Percentiles rank a stretch among this genome's conserved stretches.
Evolutionary conservation across 75 land plant species (phyloP).

Genomic region (Adiantum capillusveneris): DNA sequence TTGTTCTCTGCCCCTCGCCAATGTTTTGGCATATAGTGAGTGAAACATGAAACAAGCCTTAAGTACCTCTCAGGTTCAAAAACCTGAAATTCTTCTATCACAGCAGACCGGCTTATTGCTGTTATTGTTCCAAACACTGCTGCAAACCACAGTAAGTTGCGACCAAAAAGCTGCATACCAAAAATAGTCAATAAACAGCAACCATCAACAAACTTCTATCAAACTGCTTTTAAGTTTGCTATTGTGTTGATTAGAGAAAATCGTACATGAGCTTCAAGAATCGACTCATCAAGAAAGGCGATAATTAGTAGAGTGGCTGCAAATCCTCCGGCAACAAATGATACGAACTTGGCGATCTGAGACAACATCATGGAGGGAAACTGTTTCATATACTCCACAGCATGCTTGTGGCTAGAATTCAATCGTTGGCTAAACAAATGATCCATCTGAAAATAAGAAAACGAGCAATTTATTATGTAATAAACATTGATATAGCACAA

Average conservation of each 20-base stretch:
- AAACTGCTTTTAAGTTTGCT: no score
- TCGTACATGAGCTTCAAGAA: conserved; percentile 90
- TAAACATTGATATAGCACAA: no score
- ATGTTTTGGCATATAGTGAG: conserved; percentile 95
- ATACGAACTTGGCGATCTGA: conserved; percentile 77
- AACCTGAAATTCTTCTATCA: conserved; percentile 69
- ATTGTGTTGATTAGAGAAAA: background rate
- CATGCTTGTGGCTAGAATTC: conserved; percentile 74
- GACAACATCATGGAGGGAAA: conserved; percentile 90
- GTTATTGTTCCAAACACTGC: conserved; percentile 92
- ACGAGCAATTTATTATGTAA: background rate
- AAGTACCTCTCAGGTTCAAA: conserved; percentile 84
- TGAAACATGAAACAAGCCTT: conserved; percentile 74
- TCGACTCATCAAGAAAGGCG: conserved; percentile 91
- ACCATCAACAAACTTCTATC: no score
- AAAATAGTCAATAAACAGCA: background rate
- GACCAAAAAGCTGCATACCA: conserved; percentile 68
- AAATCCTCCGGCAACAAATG: conserved; percentile 87
- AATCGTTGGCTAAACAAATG: conserved; percentile 85
- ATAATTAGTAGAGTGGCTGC: conserved; percentile 80
- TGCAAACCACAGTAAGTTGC: conserved; percentile 92
- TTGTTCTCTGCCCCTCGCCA: conserved; percentile 92
- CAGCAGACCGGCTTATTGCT: conserved; percentile 69
- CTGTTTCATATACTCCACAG: conserved; percentile 85
- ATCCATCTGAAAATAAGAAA: conserved; percentile 54